Conservation (phyloP, 768 basidiomycete genomes). For the Pulveroboletus sp. region DNA sequence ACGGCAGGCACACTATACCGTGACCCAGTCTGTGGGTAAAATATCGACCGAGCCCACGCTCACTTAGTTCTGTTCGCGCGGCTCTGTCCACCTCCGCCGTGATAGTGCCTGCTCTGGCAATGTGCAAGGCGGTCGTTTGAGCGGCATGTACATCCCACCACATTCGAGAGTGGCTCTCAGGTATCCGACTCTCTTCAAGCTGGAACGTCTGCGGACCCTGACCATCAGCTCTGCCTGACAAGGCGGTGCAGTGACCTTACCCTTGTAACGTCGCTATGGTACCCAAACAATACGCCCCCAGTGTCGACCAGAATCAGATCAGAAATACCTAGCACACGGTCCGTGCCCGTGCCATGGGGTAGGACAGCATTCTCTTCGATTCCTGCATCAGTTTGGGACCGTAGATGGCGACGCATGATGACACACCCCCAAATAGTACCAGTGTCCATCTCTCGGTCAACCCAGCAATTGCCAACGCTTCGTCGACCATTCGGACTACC, state of each 20-base stretch:
- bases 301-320: constrained; percentile 80
- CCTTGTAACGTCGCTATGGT: constrained; percentile 75
- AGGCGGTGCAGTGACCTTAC: constrained; percentile 40
- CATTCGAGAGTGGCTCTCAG: constrained; percentile 46
- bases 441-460: constrained; percentile 57
- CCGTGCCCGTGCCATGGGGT: constrained; percentile 79
- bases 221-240: neutral
- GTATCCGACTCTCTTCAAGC: constrained; percentile 54
- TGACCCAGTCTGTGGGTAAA: constrained; percentile 85
- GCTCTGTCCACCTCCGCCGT: constrained; percentile 59
- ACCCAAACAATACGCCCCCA: constrained; percentile 69
- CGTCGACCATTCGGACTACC: constrained; percentile 54
- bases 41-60: constrained; percentile 46
- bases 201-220: constrained; percentile 54
- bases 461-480: constrained; percentile 56
- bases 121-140: constrained; percentile 51
- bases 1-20: constrained; percentile 39
- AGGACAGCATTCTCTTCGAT: constrained; percentile 77
- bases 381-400: neutral
- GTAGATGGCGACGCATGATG: neutral
- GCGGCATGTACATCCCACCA: constrained; percentile 69
- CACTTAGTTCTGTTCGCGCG: constrained; percentile 52
- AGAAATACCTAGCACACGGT: constrained; percentile 48
- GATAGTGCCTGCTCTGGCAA: constrained; percentile 45
- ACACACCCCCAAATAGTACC: constrained; percentile 76